Evolutionary conservation across 2,329 filamentous ascomycete genomes (phyloP), one percentile per base, ranked within the genome.

Genomic region (Penicillium paneum): DNA sequence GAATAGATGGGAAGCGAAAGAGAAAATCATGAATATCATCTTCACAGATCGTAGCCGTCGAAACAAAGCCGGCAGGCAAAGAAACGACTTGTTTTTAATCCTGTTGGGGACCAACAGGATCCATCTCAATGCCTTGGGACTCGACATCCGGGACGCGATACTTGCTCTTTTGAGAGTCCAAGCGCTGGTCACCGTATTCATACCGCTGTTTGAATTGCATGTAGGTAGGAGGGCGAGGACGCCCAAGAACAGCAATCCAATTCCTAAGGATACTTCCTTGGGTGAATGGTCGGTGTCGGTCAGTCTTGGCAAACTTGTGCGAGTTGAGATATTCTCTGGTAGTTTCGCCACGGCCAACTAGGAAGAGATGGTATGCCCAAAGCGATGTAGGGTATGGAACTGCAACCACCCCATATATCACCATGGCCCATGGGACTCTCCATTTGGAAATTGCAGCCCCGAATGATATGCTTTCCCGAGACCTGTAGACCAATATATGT

Each of bases 301-400:
- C 93, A 64, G 88, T 88, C 76, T 94, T 95, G 59, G 88, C 78
- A 71, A 99, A 97, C 73, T 97, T 97, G 74, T 96, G 91, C 5
- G 89, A 92, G 74, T 96, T 96, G 61, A 99, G 84, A 71, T 96
- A 97, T 74, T 99, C 94, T 63, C 94, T 83, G 0, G 94, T 99
- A 0, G 93, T 99, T 78, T 99, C 93, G 45, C 93, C 94, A 31
- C 93, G 83, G 7, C 85, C 88, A 76, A 95, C 91, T 40, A 99
- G 81, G 76, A 96, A 97, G 43, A 97, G 70, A 74, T 99, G 94
- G 71, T 99, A 99, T 21, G 83, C 83, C 78, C 86, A 90, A 6
- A 99, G 78, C 40, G 91, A 90, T 38, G 87, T 83, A 0, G 93
- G 93, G 71, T 99, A 99, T 6, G 87, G 80, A 38, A 88, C 83